Percentiles rank a stretch among this genome's conserved stretches.
phyloP scores from a whole-genome alignment of 371 early-diverging fungal species.

The Mucor sp. region DNA sequence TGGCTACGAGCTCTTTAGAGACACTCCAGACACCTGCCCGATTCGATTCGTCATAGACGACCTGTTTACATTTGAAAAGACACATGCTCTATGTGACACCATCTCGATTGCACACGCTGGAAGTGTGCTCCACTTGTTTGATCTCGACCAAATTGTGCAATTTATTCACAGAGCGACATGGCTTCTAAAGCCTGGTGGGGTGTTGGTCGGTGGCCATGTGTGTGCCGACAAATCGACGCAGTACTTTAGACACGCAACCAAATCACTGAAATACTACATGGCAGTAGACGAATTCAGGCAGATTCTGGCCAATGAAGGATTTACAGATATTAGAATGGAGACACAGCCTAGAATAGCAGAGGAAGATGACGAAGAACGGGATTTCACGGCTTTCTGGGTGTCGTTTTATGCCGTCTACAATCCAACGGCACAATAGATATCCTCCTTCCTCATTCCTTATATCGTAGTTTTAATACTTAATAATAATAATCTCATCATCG shows the following conservation, averaged over 20 bases:
- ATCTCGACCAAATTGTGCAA: slow-evolving; percentile 8
- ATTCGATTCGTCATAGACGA: slow-evolving; percentile 33
- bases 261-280: slow-evolving; percentile 28
- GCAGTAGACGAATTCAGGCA: slow-evolving; percentile 23
- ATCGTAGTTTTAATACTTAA: background rate
- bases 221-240: slow-evolving; percentile 18
- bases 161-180: slow-evolving; percentile 22
- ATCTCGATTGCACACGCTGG: slow-evolving; percentile 34
- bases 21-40: slow-evolving; percentile 19
- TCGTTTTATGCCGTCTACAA: slow-evolving; percentile 22
- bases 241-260: slow-evolving; percentile 18
- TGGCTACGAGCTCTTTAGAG: slow-evolving; percentile 40
- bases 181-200: slow-evolving; percentile 31
- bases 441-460: background rate
- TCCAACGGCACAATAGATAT: background rate
- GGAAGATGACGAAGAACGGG: slow-evolving; percentile 1
- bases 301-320: slow-evolving; percentile 19
- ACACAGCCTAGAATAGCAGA: slow-evolving; percentile 12
- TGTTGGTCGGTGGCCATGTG: slow-evolving; percentile 42
- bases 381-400: slow-evolving; percentile 23
- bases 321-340: slow-evolving; percentile 29
- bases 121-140: slow-evolving; percentile 45
- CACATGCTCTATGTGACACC: slow-evolving; percentile 6
- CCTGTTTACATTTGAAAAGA: slow-evolving; percentile 17
- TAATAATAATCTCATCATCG: too few relatives aligned